Evolutionary conservation across 1,284 basidiomycete genomes (phyloP), one percentile per base, ranked within the genome.

Genomic region (Wallemia mellicola): DNA sequence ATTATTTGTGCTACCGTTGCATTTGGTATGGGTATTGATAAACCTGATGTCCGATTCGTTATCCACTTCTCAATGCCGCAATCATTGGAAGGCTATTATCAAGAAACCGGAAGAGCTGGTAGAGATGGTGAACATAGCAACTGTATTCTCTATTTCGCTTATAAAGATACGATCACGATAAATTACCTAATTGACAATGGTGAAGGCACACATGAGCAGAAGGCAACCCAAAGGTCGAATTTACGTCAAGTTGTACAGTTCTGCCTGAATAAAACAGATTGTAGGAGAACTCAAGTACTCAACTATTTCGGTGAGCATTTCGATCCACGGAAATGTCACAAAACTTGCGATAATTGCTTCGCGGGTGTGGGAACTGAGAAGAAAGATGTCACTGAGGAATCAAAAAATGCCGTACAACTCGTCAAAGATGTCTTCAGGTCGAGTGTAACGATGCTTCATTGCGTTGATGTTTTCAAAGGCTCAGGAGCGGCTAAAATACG

Each of bases 11-110:
- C 91, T 0, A 98, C 92, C 32, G 73, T 86, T 64, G 86, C 86
- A 0, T 96, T 96, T 68, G 92, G 92, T 9, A 95, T 98, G 92
- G 92, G 91, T 19, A 91, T 96, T 61, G 89, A 96, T 71, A 95
- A 95, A 68, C 71, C 80, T 0, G 77, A 86, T 64, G 84, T 83
- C 7, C 79, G 81, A 62, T 83, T 76, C 65, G 83, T 88, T 58
- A 79, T 87, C 59, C 86, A 88, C 65, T 76, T 81, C 61, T 75
- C 77, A 14, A 63, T 84, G 22, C 83, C 86, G 1, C 75, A 75
- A 59, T 79, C 78, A 7, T 70, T 87, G 60, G 81, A 83, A 61
- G 79, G 78, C 3, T 82, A 84, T 66, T 83, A 83, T 65, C 83
- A 87, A 70, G 86, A 88, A 68, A 87, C 85, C 0, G 85, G 86